Evolutionary conservation across 306 rosid species (phyloP), one percentile per base, ranked within the genome.

Genomic region (Ammopiptanthus mongolicus): DNA sequence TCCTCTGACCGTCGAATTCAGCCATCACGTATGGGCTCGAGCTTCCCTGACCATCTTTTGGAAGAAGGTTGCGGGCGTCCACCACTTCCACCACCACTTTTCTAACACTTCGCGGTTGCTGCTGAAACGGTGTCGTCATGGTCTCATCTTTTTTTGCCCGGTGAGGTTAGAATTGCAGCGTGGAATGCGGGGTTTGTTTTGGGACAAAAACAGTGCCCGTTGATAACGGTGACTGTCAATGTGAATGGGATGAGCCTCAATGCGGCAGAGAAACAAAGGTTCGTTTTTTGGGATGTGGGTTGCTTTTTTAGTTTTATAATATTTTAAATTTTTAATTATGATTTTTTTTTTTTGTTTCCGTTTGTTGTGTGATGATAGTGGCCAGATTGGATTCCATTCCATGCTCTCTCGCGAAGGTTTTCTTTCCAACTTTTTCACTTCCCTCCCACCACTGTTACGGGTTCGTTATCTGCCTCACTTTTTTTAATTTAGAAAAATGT

Each of bases 11-110:
- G 58, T 92, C 97, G 58, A 95, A 95, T 42, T 88, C 89, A 0
- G 85, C 97, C 2, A 95, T 84, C 0, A 92, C 99, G 78, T 95
- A 95, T 9, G 99, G 88, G 76, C 99, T 95, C 0, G 99, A 91
- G 71, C 97, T 90, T 15, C 99, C 97, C 19, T 95, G 99, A 0
- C 99, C 99, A 83, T 95, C 99, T 41, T 92, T 95, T 1, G 99
- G 97, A 19, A 95, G 93, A 1, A 95, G 97, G 61, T 90, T 87
- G 1, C 93, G 96, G 1, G 97, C 99, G 31, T 95, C 97, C 3
- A 85, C 42, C 2, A 95, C 93, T 34, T 92, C 99, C 3, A 95
- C 90, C 4, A 84, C 68, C 10, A 95, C 82, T 76, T 89, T 95
- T 37, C 96, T 69, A 22, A 84, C 65, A 1, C 78, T 69, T 18